Conservation (phyloP, 805 yeast genomes). For the Saccharomyces paradoxus region DNA sequence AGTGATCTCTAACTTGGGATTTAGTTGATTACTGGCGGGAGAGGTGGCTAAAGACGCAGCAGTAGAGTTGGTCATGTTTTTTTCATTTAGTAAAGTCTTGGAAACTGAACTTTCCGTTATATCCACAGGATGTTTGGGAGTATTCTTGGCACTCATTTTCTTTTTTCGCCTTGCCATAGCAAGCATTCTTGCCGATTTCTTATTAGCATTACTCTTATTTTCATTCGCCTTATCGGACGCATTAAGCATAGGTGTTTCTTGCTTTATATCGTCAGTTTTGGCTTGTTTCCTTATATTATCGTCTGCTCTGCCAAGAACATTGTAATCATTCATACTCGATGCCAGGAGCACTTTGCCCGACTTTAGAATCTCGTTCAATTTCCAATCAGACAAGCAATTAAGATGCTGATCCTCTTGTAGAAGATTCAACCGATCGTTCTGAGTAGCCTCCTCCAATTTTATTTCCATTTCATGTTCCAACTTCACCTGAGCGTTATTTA, state of each 20-base stretch:
- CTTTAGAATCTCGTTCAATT: conserved; percentile 23
- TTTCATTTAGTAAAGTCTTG: conserved; percentile 28
- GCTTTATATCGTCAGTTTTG: conserved; percentile 8
- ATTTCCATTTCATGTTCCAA: conserved; percentile 28
- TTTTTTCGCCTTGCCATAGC: conserved; percentile 94
- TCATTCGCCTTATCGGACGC: conserved; percentile 5
- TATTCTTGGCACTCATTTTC: conserved; percentile 54
- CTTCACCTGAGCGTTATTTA: conserved; percentile 27
- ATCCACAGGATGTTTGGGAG: conserved; percentile 50
- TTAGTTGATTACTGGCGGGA: conserved; percentile 16
- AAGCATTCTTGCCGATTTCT: conserved; percentile 65
- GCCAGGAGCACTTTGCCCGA: conserved; percentile 24
- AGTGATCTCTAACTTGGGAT: conserved; percentile 53
- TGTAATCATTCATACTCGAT: conserved; percentile 17
- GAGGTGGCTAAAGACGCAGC: conserved; percentile 12
- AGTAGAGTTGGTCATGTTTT: conserved; percentile 18
- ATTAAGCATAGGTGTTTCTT: conserved; percentile 4
- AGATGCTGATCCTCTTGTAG: conserved; percentile 19
- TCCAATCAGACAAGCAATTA: conserved; percentile 21
- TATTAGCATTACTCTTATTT: conserved; percentile 12
- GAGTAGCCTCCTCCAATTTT: conserved; percentile 24
- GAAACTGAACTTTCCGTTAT: conserved; percentile 65
- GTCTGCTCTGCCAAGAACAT: conserved; percentile 4
- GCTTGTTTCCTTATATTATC: conserved; percentile 9
- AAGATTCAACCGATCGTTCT: conserved; percentile 15